Percentiles rank a stretch among this genome's conserved stretches.
These are phyloP conservation scores for Xerocomellus intermedius DNA, from an alignment of 768 basidiomycete species.

Conservation along the genomic window DNA sequence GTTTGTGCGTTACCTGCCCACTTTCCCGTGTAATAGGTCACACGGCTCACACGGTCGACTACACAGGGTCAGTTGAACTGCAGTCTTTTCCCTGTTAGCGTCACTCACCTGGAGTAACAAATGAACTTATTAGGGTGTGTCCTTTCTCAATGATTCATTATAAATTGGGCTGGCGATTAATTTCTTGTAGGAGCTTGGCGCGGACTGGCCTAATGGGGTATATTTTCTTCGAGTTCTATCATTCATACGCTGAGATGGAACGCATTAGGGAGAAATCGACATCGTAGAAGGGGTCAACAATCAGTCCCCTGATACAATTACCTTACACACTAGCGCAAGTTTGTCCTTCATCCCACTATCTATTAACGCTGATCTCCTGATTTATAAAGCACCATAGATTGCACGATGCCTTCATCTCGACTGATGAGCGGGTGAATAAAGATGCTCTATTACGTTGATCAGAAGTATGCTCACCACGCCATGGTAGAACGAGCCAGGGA, in stretches of 20 bases:
- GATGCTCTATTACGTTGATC: not conserved
- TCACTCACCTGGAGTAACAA: not conserved
- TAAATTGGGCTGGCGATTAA: not conserved
- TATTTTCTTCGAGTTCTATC: not conserved
- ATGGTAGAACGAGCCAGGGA: conserved; percentile 18
- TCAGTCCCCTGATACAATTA: conserved; percentile 22
- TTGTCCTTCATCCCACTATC: not conserved
- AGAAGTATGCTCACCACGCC: not conserved
- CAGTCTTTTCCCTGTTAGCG: not conserved
- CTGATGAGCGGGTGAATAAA: conserved; percentile 30
- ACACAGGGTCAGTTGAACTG: conserved; percentile 17
- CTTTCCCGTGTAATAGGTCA: not conserved
- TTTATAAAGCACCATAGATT: conserved; percentile 15
- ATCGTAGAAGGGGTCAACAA: conserved; percentile 37
- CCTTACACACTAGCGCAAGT: conserved; percentile 31
- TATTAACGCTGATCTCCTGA: not conserved
- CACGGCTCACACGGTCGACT: not conserved
- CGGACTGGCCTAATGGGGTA: conserved; percentile 27
- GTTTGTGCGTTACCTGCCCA: conserved; percentile 27
- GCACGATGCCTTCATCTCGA: conserved; percentile 34
- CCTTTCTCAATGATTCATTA: not conserved
- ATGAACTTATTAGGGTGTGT: conserved; percentile 19
- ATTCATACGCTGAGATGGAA: not conserved
- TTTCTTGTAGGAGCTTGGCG: conserved; percentile 25
- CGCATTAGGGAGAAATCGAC: conserved; percentile 31